Conservation (phyloP, 1,284 basidiomycete genomes). For the Blastosporella zonata region DNA sequence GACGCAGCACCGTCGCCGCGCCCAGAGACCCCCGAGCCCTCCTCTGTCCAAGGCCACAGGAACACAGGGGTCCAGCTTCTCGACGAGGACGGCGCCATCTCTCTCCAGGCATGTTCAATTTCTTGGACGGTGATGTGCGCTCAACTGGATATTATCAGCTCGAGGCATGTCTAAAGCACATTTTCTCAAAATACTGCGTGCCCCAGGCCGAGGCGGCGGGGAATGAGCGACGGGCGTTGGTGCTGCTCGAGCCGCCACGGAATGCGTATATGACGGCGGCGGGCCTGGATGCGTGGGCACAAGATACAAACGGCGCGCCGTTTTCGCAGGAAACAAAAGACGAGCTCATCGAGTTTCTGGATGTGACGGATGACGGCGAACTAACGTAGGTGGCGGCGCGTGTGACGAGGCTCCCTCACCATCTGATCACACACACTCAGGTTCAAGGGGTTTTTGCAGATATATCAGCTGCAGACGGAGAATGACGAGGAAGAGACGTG, state of each 20-base stretch:
- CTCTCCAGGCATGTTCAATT: constrained; percentile 47
- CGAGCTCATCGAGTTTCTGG: constrained; percentile 70
- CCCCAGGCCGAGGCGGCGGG: constrained; percentile 31
- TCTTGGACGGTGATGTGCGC: background rate
- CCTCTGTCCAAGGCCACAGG: constrained; percentile 54
- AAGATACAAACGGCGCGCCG: constrained; percentile 72
- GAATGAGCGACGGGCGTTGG: constrained; percentile 12
- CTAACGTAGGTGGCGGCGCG: constrained; percentile 55
- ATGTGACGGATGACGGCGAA: constrained; percentile 67
- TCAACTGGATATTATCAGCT: constrained; percentile 37
- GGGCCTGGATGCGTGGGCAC: constrained; percentile 70
- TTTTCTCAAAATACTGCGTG: constrained; percentile 71
- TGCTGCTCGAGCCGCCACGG: constrained; percentile 46
- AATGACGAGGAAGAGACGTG: constrained; percentile 82
- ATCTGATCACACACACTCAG: constrained; percentile 32
- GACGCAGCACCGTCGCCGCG: constrained; percentile 45
- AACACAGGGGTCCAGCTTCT: constrained; percentile 47
- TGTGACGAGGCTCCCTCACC: background rate
- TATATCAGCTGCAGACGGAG: constrained; percentile 78
- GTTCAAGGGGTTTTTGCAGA: constrained; percentile 74
- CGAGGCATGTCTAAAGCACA: constrained; percentile 62
- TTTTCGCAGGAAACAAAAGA: constrained; percentile 74
- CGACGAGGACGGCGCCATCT: constrained; percentile 63
- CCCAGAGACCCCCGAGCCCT: constrained; percentile 60
- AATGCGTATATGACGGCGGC: constrained; percentile 54